Evolutionary conservation across 2,329 filamentous ascomycete genomes (phyloP).

Genomic region (Mycosphaerella sp.): DNA sequence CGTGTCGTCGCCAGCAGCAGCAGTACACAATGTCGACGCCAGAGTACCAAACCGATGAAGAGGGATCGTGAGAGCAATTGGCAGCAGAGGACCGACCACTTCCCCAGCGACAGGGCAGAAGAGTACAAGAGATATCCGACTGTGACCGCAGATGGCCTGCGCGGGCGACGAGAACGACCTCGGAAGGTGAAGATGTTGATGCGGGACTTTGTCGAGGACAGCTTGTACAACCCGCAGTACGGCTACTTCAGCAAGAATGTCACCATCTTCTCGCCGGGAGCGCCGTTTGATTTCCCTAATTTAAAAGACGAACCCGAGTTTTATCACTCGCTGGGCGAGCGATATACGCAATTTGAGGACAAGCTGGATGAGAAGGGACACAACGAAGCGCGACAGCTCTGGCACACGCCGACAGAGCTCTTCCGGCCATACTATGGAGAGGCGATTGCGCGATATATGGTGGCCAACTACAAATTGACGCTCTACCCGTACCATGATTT

Average conservation of each 20-base stretch:
- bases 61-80: slow-evolving; percentile 62
- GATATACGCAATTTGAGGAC: slow-evolving; percentile 89
- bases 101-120: slow-evolving; percentile 67
- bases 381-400: slow-evolving; percentile 78
- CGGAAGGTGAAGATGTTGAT: slow-evolving; percentile 92
- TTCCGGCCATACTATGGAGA: slow-evolving; percentile 97
- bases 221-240: slow-evolving; percentile 43
- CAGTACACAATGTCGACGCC: slow-evolving; percentile 12
- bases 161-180: slow-evolving; percentile 66
- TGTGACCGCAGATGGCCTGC: slow-evolving; percentile 75
- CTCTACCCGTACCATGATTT: slow-evolving; percentile 94
- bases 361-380: slow-evolving; percentile 65
- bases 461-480: slow-evolving; percentile 91
- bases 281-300: slow-evolving; percentile 78
- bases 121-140: slow-evolving; percentile 78
- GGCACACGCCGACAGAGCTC: slow-evolving; percentile 97
- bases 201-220: slow-evolving; percentile 87
- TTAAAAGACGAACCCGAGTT: slow-evolving; percentile 84
- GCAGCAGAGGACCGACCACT: slow-evolving; percentile 74
- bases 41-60: slow-evolving; percentile 20
- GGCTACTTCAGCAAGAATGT: slow-evolving; percentile 34
- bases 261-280: slow-evolving; percentile 73
- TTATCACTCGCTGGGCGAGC: slow-evolving; percentile 64
- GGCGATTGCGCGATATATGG: slow-evolving; percentile 89
- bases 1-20: background rate